These are phyloP conservation scores for Magnusiomyces sp. DNA, from an alignment of 1,139 yeast genomes.

Conservation along the genomic window DNA sequence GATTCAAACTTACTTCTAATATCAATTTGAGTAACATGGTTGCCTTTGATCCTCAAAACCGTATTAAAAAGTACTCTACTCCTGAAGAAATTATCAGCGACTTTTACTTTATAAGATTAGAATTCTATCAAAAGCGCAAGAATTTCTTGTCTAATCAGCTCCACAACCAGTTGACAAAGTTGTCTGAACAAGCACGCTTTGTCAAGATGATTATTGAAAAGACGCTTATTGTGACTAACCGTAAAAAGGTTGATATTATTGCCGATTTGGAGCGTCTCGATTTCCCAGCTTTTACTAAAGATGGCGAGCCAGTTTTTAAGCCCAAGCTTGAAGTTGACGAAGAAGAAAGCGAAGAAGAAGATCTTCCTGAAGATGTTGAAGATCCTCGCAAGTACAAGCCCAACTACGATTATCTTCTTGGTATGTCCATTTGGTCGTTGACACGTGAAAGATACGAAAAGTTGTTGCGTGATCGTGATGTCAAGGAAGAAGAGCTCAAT, in stretches of 20 bases:
- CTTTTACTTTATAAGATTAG: conserved; percentile 78
- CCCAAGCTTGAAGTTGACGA: conserved; percentile 31
- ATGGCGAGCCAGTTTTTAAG: conserved; percentile 48
- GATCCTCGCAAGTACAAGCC: conserved; percentile 34
- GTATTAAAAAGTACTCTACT: conserved; percentile 71
- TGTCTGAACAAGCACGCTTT: conserved; percentile 82
- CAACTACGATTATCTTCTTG: conserved; percentile 43
- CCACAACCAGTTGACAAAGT: conserved; percentile 64
- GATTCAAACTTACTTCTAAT: conserved; percentile 68
- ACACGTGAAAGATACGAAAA: conserved; percentile 83
- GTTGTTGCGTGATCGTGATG: conserved; percentile 61
- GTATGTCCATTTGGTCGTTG: conserved; percentile 89
- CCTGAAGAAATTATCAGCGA: conserved; percentile 75
- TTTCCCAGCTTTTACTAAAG: conserved; percentile 69
- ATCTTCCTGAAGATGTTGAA: conserved; percentile 24
- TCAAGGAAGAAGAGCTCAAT: conserved; percentile 65
- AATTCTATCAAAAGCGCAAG: conserved; percentile 84
- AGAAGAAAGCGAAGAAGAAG: conserved; percentile 35
- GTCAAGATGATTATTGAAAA: conserved; percentile 82
- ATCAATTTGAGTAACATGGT: conserved; percentile 83
- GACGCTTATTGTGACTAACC: conserved; percentile 61
- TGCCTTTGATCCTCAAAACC: conserved; percentile 88
- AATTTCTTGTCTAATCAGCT: conserved; percentile 64
- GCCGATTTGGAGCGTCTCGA: conserved; percentile 52
- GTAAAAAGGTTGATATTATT: conserved; percentile 57